These are phyloP conservation scores for Combretum micranthum DNA, from an alignment of 345 rosid species.

Conservation along the genomic window DNA sequence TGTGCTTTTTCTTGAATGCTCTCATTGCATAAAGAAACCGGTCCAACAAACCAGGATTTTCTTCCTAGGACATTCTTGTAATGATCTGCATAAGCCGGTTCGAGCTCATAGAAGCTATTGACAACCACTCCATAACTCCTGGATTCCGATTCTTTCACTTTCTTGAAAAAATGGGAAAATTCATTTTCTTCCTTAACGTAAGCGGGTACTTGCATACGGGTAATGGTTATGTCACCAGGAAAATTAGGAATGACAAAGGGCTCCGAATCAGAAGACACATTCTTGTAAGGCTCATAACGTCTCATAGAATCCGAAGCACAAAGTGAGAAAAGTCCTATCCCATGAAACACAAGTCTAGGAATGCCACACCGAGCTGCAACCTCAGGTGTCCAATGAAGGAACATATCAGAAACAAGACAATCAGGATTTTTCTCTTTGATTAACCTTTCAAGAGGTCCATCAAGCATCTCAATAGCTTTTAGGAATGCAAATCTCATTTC, in stretches of 20 bases:
- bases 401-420: conserved; percentile 23
- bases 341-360: conserved; percentile 31
- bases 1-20: conserved; percentile 18
- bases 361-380: conserved; percentile 22
- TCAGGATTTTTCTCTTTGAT: conserved; percentile 14
- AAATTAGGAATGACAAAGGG: conserved; percentile 23
- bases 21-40: conserved; percentile 29
- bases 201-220: conserved; percentile 11
- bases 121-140: conserved; percentile 52
- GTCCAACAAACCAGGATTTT: conserved; percentile 60
- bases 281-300: conserved; percentile 13
- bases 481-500: not conserved
- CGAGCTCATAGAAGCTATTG: conserved; percentile 76
- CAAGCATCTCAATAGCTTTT: conserved; percentile 12
- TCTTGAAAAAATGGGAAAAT: conserved; percentile 13
- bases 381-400: conserved; percentile 27
- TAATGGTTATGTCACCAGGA: conserved; percentile 21
- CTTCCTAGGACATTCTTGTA: conserved; percentile 30
- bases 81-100: conserved; percentile 38
- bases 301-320: not conserved
- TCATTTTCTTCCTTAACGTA: not conserved
- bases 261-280: conserved; percentile 22
- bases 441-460: conserved; percentile 20
- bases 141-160: conserved; percentile 27
- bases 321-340: conserved; percentile 20